Conservation (phyloP, 768 basidiomycete species). For the Tricholoma flavovirens region DNA sequence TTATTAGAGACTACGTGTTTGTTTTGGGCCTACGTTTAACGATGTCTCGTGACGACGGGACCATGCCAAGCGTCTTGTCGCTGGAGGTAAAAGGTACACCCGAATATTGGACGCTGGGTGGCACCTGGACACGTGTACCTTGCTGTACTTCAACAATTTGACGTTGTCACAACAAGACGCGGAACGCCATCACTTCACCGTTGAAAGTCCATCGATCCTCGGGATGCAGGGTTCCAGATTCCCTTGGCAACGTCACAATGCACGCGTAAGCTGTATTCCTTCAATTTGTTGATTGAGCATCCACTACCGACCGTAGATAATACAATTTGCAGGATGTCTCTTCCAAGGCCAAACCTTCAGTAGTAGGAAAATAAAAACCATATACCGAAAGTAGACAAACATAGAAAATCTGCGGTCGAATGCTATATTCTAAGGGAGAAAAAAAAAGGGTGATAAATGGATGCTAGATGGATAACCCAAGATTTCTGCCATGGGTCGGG, state of each 20-base stretch:
- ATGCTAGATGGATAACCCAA: background rate
- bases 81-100: background rate
- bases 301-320: background rate
- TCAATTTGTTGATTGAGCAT: background rate
- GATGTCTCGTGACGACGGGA: too few relatives aligned
- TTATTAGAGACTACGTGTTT: too few relatives aligned
- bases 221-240: too few relatives aligned
- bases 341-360: background rate
- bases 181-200: background rate
- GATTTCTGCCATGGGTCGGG: background rate
- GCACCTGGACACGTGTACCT: background rate
- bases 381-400: background rate
- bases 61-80: background rate
- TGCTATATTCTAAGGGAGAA: background rate
- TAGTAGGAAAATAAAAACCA: conserved; percentile 1
- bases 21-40: too few relatives aligned
- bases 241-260: too few relatives aligned
- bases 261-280: background rate
- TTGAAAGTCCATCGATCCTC: background rate
- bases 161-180: background rate
- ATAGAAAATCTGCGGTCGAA: background rate
- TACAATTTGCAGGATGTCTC: background rate
- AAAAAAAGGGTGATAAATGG: background rate
- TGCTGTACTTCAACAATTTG: background rate
- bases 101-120: background rate